Percentiles rank a stretch among this genome's conserved stretches.
Evolutionary conservation across 305 asterid genomes (phyloP).

Genomic region (Caryopteris hybrid): DNA sequence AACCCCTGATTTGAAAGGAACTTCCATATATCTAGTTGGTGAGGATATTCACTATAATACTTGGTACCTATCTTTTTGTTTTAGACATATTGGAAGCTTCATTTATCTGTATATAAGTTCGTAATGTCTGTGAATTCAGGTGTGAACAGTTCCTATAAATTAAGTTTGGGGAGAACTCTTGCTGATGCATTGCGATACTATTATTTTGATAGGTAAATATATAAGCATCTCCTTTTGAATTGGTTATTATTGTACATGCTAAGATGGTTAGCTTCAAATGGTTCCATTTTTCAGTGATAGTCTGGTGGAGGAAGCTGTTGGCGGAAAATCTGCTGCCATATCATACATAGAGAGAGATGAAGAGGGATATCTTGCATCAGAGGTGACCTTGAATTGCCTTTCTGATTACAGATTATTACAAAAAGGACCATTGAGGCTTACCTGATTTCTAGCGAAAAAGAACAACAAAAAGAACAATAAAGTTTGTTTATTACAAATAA

Average conservation of each 20-base stretch:
- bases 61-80: not conserved
- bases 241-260: not conserved
- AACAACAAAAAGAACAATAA: too few relatives aligned
- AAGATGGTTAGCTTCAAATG: not conserved
- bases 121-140: constrained; percentile 38
- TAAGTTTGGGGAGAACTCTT: constrained; percentile 61
- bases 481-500: too few relatives aligned
- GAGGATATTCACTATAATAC: constrained; percentile 19
- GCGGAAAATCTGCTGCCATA: constrained; percentile 62
- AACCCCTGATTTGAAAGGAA: constrained; percentile 70
- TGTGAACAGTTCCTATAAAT: constrained; percentile 67
- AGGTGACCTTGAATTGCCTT: constrained; percentile 40
- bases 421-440: too few relatives aligned
- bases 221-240: not conserved
- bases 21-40: constrained; percentile 86
- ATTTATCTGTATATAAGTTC: not conserved
- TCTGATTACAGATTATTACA: not conserved
- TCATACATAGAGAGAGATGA: constrained; percentile 47
- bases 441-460: too few relatives aligned
- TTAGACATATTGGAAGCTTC: not conserved
- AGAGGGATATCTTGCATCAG: constrained; percentile 70
- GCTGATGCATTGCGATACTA: constrained; percentile 82
- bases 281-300: constrained; percentile 49
- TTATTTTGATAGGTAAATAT: constrained; percentile 70
- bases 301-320: constrained; percentile 81